Evolutionary conservation across 2,329 filamentous ascomycete species (phyloP).

Genomic region (Akanthomyces lecanii): DNA sequence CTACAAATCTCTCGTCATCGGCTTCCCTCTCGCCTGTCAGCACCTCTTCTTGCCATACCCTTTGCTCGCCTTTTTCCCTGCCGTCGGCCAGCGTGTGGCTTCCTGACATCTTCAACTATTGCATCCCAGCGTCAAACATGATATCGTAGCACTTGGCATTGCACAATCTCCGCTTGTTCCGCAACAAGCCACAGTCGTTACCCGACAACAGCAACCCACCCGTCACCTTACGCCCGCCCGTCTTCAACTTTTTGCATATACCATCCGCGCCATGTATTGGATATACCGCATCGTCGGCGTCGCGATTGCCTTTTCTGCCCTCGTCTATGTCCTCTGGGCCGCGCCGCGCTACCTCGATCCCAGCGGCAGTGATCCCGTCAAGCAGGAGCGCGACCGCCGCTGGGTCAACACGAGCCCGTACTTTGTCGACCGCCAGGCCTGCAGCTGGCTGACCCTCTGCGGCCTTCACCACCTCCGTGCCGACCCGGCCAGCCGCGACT

Average conservation of each 20-base stretch:
- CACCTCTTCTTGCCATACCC: neutral
- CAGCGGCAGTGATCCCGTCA: constrained; percentile 56
- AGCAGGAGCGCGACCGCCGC: constrained; percentile 56
- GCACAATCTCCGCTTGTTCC: neutral
- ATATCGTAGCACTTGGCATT: neutral
- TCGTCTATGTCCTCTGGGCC: constrained; percentile 47
- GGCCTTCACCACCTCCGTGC: constrained; percentile 68
- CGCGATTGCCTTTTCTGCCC: constrained; percentile 35
- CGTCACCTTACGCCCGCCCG: neutral
- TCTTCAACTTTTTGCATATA: neutral
- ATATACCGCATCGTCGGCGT: constrained; percentile 6
- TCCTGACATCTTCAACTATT: neutral
- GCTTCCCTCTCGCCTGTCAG: neutral
- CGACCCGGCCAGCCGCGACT: constrained; percentile 47
- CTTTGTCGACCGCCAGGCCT: constrained; percentile 71
- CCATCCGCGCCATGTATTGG: constrained; percentile 7
- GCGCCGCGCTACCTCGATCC: constrained; percentile 58
- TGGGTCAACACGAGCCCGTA: constrained; percentile 71
- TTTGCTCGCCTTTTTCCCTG: neutral
- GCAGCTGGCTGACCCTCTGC: constrained; percentile 75
- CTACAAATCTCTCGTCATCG: constrained; percentile 12
- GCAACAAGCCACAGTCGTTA: constrained; percentile 8
- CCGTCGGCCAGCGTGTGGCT: neutral
- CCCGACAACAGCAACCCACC: neutral
- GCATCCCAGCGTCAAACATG: neutral